Base-by-base conservation (phyloP, 1,284 basidiomycete species). In the Kwoniella shivajii region DNA sequence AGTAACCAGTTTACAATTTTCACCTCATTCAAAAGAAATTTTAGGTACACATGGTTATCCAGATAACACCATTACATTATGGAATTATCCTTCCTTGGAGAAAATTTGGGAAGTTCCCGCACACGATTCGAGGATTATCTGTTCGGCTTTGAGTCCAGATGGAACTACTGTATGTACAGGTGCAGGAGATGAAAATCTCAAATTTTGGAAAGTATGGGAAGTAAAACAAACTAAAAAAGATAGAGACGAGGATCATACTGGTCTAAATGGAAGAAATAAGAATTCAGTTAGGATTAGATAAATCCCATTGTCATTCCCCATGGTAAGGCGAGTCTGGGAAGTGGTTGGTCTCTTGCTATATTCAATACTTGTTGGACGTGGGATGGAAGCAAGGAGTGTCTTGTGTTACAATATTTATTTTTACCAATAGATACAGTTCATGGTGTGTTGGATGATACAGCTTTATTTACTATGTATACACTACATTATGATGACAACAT, bases 11-110 rank as follows among this genome's bases (percentile, higher is more conserved):
- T 82, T 98, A 42, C 85, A 91, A 63, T 99, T 90, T 85, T 86
- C 90, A 1, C 86, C 88, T 10, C 88, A 95, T 76, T 84, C 87
- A 59, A 94, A 96, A 68, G 96, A 99, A 74, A 81, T 99, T 53
- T 77, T 97, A 14, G 89, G 88, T 20, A 96, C 94, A 0, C 95
- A 99, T 73, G 95, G 96, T 0, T 94, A 90, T 75, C 93, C 93
- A 1, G 86, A 86, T 43, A 80, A 83, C 70, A 78, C 79, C 54
- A 68, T 82, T 49, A 75, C 74, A 10, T 65, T 83, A 7, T 82
- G 81, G 79, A 66, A 74, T 2, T 83, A 80, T 54, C 79, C 79
- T 7, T 82, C 82, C 18, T 79, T 93, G 75, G 83, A 87, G 44
- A 84, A 88, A 54, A 84, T 95, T 4, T 88, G 88, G 27, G 92